Conservation (phyloP, 2,329 filamentous ascomycete species). For the Apiospora kogelbergensis region DNA sequence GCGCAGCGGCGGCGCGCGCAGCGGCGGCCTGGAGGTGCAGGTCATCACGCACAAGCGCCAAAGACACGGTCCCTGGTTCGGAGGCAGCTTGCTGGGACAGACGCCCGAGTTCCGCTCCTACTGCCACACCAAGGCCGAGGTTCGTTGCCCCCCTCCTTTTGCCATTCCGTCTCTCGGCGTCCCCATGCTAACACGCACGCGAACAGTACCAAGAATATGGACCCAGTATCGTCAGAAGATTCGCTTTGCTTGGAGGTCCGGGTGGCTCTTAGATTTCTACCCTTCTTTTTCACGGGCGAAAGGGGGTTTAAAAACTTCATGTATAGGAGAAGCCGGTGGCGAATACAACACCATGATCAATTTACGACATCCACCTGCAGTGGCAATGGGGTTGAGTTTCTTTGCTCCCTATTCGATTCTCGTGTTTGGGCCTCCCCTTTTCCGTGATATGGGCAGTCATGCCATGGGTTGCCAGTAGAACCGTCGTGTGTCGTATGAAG, state of each 20-base stretch:
- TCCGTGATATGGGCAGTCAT: not conserved
- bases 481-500: not conserved
- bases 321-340: conserved; percentile 1
- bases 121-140: conserved; percentile 88
- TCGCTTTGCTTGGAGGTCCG: conserved; percentile 89
- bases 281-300: not conserved
- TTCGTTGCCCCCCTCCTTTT: conserved; percentile 33
- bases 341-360: conserved; percentile 3
- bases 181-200: conserved; percentile 10
- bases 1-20: conserved; percentile 86
- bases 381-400: not conserved
- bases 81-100: conserved; percentile 92
- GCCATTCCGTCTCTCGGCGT: not conserved
- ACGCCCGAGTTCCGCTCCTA: conserved; percentile 98
- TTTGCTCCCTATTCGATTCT: not conserved
- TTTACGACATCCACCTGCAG: not conserved
- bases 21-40: conserved; percentile 92
- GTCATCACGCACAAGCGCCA: conserved; percentile 98
- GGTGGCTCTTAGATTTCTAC: conserved; percentile 67
- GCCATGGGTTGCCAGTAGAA: not conserved
- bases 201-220: conserved; percentile 89
- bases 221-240: conserved; percentile 91
- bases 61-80: conserved; percentile 97
- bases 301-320: not conserved
- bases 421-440: not conserved